A percentile compares a stretch with the other conserved stretches of the same genome.
These are phyloP conservation scores for Fusarium duplospermum DNA, from an alignment of 2,329 filamentous ascomycete species.

Conservation along the genomic window DNA sequence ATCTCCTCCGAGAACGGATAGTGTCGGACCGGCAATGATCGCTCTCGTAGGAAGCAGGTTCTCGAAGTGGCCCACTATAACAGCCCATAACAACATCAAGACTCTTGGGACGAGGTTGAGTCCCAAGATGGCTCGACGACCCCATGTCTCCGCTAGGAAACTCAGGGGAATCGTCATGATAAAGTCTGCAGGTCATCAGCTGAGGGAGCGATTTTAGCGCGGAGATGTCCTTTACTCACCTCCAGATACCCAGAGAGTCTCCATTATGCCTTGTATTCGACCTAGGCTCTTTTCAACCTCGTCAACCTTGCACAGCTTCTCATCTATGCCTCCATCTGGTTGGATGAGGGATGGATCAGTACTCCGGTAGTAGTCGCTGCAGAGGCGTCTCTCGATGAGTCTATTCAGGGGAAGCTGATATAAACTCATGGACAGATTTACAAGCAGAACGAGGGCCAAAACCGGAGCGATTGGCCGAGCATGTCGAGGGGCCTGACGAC, in stretches of 20 bases:
- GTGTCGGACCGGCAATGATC: slow-evolving; percentile 54
- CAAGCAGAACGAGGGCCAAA: slow-evolving; percentile 56
- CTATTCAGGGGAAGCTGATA: slow-evolving; percentile 61
- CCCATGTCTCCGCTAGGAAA: slow-evolving; percentile 58
- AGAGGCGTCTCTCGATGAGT: slow-evolving; percentile 60
- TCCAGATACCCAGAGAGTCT: slow-evolving; percentile 62
- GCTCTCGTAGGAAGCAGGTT: slow-evolving; percentile 38
- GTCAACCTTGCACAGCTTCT: slow-evolving; percentile 66
- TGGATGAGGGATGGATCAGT: slow-evolving; percentile 49
- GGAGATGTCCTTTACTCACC: slow-evolving; percentile 43
- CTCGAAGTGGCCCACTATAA: slow-evolving; percentile 37
- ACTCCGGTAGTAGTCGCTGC: slow-evolving; percentile 60
- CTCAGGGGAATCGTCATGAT: slow-evolving; percentile 62
- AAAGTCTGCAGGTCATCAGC: slow-evolving; percentile 52
- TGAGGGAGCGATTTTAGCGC: accelerated
- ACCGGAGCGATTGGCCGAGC: slow-evolving; percentile 39
- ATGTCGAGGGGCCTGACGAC: neutral
- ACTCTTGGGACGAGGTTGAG: slow-evolving; percentile 56
- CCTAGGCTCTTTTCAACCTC: slow-evolving; percentile 63
- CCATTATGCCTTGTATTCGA: slow-evolving; percentile 63
- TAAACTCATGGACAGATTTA: slow-evolving; percentile 60
- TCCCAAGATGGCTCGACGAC: slow-evolving; percentile 53
- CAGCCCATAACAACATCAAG: slow-evolving; percentile 42
- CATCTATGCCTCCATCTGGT: slow-evolving; percentile 56
- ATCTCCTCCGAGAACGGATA: slow-evolving; percentile 61